Conservation (phyloP, 2,329 filamentous ascomycete species). For the Paramyrothecium sp. region DNA sequence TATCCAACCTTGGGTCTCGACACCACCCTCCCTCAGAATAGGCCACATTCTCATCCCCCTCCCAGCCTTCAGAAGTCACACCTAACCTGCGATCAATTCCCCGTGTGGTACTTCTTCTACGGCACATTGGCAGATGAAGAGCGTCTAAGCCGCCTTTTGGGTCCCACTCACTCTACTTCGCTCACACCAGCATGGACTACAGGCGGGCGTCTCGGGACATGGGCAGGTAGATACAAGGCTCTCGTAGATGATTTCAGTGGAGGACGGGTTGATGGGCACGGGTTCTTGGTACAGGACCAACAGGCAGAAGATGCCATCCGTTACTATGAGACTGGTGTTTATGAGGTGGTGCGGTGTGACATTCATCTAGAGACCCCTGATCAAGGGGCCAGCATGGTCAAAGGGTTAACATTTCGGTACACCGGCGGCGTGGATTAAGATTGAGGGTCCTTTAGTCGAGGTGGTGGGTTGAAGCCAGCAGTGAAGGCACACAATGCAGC, state of each 20-base stretch:
- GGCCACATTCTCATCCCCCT: constrained; percentile 12
- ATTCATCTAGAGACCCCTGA: neutral
- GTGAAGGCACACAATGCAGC: neutral
- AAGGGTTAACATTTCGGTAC: neutral
- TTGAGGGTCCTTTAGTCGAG: neutral
- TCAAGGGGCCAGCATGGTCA: neutral
- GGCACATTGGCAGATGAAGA: constrained; percentile 30
- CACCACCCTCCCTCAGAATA: constrained; percentile 14
- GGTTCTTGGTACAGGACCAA: constrained; percentile 1
- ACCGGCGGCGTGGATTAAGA: neutral
- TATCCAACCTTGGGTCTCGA: constrained; percentile 15
- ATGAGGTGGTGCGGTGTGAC: neutral
- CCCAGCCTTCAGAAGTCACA: constrained; percentile 9
- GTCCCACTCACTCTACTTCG: constrained; percentile 20
- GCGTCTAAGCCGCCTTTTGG: constrained; percentile 27
- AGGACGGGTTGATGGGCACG: constrained; percentile 4
- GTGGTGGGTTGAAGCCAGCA: neutral
- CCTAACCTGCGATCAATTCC: constrained; percentile 16
- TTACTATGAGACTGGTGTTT: neutral
- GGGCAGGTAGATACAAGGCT: constrained; percentile 37
- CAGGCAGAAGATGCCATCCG: neutral
- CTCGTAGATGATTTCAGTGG: constrained; percentile 26
- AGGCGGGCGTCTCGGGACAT: constrained; percentile 28
- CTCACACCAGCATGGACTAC: constrained; percentile 22
- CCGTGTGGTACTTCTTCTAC: constrained; percentile 43